Evolutionary conservation across 331 rosid genomes (phyloP), one percentile per base, ranked within the genome.

Genomic region (Pyracantha coccinea): DNA sequence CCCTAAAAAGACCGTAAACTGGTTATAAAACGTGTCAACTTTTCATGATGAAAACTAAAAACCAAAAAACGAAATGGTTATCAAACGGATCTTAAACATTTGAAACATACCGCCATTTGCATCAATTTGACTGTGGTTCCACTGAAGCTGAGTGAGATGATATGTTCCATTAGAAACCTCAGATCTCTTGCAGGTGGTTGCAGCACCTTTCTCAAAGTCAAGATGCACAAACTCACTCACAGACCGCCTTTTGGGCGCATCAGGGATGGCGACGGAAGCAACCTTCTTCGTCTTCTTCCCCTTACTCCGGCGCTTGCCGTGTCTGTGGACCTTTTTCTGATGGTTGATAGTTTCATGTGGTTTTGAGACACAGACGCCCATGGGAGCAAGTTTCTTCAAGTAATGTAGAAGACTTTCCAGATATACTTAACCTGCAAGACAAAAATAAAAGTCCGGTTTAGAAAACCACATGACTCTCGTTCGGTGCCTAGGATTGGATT

Each of bases 351-450:
- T 86, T 63, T 83, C 66, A 52, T 70, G 63, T 69, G 89, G 79
- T 53, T 66, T 94, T 14, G 96, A 90, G 78, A 83, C 84, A 68
- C 99, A 92, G 15, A 85, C 79, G 31, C 99, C 99, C 96, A 94
- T 90, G 75, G 24, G 59, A 54, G 50, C 67, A 10, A 79, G 78
- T 75, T 50, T 82, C 63, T 59, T 82, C 83, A 54, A 50, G 55
- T 50, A 50, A 61, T 25, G 66, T 58, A 58, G 63, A 58, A 16
- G 53, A 25, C 9, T 21, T 12, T 60, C 3, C 23, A 7, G 29
- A 61, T 27, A 0, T 3, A 61, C 35, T 29, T 29, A 27, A 23
- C 69, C 77, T 61, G 60, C 38, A 17, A 71, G 11, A 8, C 63
- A 58, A 58, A 21, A 2, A 50, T 50, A 50, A 7, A 50, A 6